Evolutionary conservation across 2,329 filamentous ascomycete genomes (phyloP).

Genomic region (Dactylellina sp.): DNA sequence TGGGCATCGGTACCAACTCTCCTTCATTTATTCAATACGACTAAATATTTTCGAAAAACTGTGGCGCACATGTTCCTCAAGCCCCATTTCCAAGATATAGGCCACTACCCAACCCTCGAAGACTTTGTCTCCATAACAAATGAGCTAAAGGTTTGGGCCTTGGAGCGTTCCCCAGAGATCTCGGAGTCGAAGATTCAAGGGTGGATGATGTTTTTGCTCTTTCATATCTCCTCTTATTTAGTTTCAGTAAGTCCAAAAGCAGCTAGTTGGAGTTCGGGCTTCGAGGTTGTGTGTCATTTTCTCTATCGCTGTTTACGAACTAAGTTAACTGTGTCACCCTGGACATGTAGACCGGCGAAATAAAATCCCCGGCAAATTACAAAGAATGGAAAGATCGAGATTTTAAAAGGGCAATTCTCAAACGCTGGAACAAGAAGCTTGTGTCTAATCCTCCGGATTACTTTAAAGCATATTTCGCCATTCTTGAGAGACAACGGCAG

Average conservation of each 20-base stretch:
- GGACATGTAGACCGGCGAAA: constrained; percentile 1
- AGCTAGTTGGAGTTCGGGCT: no score
- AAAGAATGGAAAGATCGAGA: constrained; percentile 3
- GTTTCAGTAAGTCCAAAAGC: constrained; percentile 12
- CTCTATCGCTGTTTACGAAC: no score
- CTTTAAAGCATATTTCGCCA: constrained; percentile 22
- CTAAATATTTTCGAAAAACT: constrained; percentile 9
- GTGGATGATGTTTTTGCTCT: constrained; percentile 24
- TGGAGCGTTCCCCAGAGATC: constrained; percentile 9
- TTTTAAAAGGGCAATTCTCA: constrained; percentile 12
- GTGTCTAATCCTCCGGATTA: constrained; percentile 19
- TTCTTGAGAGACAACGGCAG: neutral
- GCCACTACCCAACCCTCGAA: constrained; percentile 4
- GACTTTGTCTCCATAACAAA: constrained; percentile 8
- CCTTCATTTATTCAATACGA: constrained; percentile 28
- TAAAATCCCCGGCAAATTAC: neutral
- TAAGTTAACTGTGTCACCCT: neutral
- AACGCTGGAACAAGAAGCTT: constrained; percentile 19
- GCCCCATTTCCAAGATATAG: constrained; percentile 5
- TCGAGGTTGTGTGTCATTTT: no score
- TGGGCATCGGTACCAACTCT: constrained; percentile 24
- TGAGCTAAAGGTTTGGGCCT: constrained; percentile 9
- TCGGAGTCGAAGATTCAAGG: constrained; percentile 11
- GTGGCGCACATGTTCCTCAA: constrained; percentile 12
- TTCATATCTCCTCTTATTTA: constrained; percentile 29